phyloP scores from a whole-genome alignment of 345 rosid genomes.

The Capsella bursapastoris region DNA sequence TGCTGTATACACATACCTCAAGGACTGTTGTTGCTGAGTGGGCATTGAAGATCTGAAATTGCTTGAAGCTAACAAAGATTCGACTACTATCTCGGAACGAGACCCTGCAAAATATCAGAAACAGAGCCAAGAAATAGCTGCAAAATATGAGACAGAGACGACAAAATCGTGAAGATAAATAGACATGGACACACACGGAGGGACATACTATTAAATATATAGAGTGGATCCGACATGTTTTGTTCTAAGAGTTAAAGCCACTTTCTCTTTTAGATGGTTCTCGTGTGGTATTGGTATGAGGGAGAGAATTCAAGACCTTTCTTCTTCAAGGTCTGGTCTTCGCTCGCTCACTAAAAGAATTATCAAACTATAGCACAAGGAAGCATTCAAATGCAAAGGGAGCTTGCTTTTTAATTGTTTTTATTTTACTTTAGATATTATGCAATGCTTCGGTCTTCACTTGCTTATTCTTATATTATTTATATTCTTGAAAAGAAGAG shows the following conservation, averaged over 20 bases:
- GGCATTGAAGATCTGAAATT: constrained; percentile 50
- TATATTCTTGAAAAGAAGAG: constrained; percentile 26
- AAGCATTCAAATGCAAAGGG: constrained; percentile 24
- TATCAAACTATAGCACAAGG: constrained; percentile 9
- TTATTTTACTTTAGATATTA: constrained; percentile 8
- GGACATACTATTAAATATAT: constrained; percentile 33
- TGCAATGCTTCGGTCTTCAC: constrained; percentile 28
- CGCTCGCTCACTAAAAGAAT: constrained; percentile 22
- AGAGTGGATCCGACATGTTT: constrained; percentile 46
- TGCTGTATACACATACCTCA: constrained; percentile 51
- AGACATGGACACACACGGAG: constrained; percentile 24
- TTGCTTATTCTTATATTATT: neutral
- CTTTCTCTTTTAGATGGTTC: constrained; percentile 38
- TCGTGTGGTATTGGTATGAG: neutral
- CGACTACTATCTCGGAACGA: constrained; percentile 50
- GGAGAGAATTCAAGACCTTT: constrained; percentile 41
- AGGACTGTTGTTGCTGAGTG: constrained; percentile 55
- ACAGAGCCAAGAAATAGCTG: constrained; percentile 10
- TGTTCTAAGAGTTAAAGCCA: constrained; percentile 15
- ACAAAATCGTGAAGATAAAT: constrained; percentile 15
- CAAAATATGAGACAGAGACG: constrained; percentile 16
- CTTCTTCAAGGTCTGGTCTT: constrained; percentile 28
- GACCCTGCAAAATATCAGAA: constrained; percentile 51
- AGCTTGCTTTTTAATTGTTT: neutral
- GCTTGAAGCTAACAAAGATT: constrained; percentile 53